Percentiles rank a stretch among this genome's conserved stretches.
Conservation (phyloP, 139 green algal species). For the Parachlorella kessleri region DNA sequence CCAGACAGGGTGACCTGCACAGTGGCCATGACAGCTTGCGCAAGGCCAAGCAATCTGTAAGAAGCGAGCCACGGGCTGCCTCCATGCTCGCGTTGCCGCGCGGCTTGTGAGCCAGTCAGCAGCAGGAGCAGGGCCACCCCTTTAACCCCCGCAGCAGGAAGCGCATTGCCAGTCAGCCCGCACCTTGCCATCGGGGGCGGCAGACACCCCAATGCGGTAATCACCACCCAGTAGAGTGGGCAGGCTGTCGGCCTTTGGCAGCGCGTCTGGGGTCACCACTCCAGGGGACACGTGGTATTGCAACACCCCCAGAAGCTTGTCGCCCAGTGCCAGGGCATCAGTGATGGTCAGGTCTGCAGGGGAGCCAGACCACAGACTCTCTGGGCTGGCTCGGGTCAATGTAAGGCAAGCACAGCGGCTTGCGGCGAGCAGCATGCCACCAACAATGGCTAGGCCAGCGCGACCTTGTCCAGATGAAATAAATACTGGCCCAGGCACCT, state of each 20-base stretch:
- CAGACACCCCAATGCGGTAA: neutral
- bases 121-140: neutral
- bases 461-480: no score
- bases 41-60: no score
- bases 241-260: neutral
- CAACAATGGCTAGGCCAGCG: no score
- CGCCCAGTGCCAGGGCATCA: constrained; percentile 33
- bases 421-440: no score
- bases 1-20: neutral
- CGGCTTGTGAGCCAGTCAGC: neutral
- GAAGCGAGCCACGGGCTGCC: no score
- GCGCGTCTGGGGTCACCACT: neutral
- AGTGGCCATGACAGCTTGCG: constrained; percentile 11
- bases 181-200: neutral
- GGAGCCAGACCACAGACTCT: no score
- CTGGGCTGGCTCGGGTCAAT: no score
- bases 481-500: no score
- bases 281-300: constrained; percentile 33
- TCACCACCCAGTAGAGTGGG: neutral
- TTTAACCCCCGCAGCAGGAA: neutral
- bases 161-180: neutral
- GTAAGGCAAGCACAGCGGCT: no score
- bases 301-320: constrained; percentile 34
- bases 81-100: neutral
- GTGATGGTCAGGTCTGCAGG: constrained; percentile 25